Percentiles rank a stretch among this genome's conserved stretches.
phyloP scores from a whole-genome alignment of 2,329 filamentous ascomycete genomes.

The Berkeleyomyces basicola region DNA sequence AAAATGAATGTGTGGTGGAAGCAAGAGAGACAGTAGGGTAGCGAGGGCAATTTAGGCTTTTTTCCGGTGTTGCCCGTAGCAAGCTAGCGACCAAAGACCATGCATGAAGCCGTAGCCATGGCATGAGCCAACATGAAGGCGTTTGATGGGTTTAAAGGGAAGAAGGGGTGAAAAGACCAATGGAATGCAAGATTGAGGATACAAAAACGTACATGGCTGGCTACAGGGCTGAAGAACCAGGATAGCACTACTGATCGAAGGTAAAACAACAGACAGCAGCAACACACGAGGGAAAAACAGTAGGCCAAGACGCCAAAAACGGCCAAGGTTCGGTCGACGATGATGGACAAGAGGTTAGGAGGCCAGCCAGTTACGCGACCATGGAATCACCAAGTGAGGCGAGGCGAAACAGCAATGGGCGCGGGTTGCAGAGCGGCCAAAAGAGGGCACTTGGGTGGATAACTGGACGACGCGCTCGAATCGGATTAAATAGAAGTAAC shows the following conservation, averaged over 20 bases:
- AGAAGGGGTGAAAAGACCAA: not conserved
- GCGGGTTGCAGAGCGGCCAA: not conserved
- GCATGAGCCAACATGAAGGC: not conserved
- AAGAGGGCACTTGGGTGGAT: not conserved
- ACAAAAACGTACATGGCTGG: slow-evolving; percentile 9
- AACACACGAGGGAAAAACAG: not conserved
- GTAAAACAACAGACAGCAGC: not conserved
- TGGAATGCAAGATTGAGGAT: not conserved
- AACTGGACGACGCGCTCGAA: too few relatives aligned
- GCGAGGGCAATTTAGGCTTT: not conserved
- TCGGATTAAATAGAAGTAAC: too few relatives aligned
- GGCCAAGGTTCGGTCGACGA: not conserved
- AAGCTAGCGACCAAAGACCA: not conserved
- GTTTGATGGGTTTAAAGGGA: not conserved
- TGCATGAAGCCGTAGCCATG: slow-evolving; percentile 3
- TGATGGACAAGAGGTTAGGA: not conserved
- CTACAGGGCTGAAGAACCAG: slow-evolving; percentile 6
- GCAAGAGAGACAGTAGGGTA: not conserved
- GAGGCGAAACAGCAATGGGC: not conserved
- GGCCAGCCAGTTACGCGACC: not conserved
- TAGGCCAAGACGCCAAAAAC: not conserved
- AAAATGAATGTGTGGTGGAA: not conserved
- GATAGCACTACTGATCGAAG: not conserved
- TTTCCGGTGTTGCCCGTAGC: not conserved
- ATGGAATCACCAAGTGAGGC: not conserved